Percentiles rank a stretch among this genome's conserved stretches.
phyloP scores from a whole-genome alignment of 306 rosid genomes.

The Gleditsia sinensis region DNA sequence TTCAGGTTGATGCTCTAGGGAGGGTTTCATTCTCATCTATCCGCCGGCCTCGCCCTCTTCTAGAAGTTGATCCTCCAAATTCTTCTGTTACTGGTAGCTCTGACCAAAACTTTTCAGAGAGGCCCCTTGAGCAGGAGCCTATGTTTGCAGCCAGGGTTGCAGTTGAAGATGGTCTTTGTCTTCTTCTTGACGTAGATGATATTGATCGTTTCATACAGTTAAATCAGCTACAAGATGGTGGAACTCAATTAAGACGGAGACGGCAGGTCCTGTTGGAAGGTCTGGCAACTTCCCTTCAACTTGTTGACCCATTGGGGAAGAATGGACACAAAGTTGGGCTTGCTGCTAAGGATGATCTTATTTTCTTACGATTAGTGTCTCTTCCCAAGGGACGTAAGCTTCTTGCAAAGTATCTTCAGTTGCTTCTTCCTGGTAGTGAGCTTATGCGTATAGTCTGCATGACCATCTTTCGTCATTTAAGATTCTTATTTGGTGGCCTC shows the following conservation, averaged over 20 bases:
- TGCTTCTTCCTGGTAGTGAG: slow-evolving; percentile 59
- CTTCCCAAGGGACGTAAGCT: slow-evolving; percentile 60
- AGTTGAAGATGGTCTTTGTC: slow-evolving; percentile 57
- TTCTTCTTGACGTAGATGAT: slow-evolving; percentile 61
- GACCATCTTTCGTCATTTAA: slow-evolving; percentile 59
- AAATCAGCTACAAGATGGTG: slow-evolving; percentile 56
- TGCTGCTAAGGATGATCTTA: slow-evolving; percentile 58
- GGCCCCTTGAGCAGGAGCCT: slow-evolving; percentile 59
- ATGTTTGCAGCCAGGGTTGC: slow-evolving; percentile 59
- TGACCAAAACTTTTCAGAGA: slow-evolving; percentile 49
- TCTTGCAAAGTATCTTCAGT: slow-evolving; percentile 51
- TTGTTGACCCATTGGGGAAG: slow-evolving; percentile 58
- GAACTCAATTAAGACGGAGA: slow-evolving; percentile 52
- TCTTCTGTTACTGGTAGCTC: slow-evolving; percentile 44
- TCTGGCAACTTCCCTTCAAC: slow-evolving; percentile 57
- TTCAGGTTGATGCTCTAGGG: slow-evolving; percentile 52
- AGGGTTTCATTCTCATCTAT: slow-evolving; percentile 59
- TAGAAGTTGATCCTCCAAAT: slow-evolving; percentile 53
- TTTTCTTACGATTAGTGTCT: slow-evolving; percentile 50
- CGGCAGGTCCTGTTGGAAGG: slow-evolving; percentile 62
- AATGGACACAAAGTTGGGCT: slow-evolving; percentile 51
- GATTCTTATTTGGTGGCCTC: slow-evolving; percentile 61
- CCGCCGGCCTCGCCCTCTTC: slow-evolving; percentile 58
- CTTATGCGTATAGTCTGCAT: slow-evolving; percentile 59
- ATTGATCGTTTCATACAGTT: slow-evolving; percentile 51